A percentile compares a stretch with the other conserved stretches of the same genome.
These are phyloP conservation scores for Wickerhamomyces ciferrii DNA, from an alignment of 805 yeast species.

Conservation along the genomic window DNA sequence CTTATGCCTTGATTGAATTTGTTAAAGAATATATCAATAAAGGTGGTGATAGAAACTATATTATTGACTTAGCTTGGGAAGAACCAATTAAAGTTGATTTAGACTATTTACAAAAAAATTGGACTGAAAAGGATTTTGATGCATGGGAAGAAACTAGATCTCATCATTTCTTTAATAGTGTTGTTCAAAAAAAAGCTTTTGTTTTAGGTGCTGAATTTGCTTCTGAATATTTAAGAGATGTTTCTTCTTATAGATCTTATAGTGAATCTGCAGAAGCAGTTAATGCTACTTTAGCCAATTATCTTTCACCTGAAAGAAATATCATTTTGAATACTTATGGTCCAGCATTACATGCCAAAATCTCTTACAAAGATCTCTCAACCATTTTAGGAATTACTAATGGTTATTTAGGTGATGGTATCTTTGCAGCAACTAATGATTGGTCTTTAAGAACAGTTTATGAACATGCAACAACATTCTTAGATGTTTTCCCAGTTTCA, in stretches of 20 bases:
- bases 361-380: not conserved
- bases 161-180: slow-evolving; percentile 58
- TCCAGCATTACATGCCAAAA: not conserved
- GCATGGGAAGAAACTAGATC: slow-evolving; percentile 74
- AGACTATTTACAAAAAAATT: slow-evolving; percentile 42
- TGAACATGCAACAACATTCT: not conserved
- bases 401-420: not conserved
- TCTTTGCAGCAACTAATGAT: not conserved
- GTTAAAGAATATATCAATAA: slow-evolving; percentile 1
- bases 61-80: slow-evolving; percentile 27
- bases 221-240: slow-evolving; percentile 13
- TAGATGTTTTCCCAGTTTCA: not conserved
- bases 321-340: not conserved
- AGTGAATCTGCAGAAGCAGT: not conserved
- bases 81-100: slow-evolving; percentile 46
- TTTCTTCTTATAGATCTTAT: not conserved
- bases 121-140: slow-evolving; percentile 60
- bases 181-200: slow-evolving; percentile 58
- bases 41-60: slow-evolving; percentile 22
- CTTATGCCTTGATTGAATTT: slow-evolving; percentile 40
- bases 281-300: not conserved
- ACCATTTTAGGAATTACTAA: not conserved
- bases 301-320: not conserved
- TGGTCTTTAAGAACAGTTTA: not conserved
- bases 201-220: slow-evolving; percentile 39